phyloP scores from a whole-genome alignment of 2,329 filamentous ascomycete genomes.

The Fusarium ambrosium region DNA sequence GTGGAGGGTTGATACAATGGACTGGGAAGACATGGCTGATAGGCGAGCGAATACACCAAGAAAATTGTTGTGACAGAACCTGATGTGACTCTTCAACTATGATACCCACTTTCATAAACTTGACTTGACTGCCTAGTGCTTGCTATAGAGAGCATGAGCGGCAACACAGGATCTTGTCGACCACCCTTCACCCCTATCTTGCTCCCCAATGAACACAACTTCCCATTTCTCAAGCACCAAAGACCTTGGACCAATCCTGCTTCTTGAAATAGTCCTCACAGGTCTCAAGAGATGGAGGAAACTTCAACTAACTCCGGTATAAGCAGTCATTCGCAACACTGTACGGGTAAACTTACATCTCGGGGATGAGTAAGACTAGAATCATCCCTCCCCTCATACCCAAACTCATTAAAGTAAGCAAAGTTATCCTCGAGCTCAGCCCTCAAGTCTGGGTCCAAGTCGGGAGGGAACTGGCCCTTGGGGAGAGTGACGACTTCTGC shows the following conservation, averaged over 20 bases:
- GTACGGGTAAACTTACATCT: constrained; percentile 3
- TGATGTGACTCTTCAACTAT: no score
- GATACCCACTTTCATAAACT: background rate
- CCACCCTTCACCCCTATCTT: background rate
- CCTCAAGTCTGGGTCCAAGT: background rate
- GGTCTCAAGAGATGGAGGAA: constrained; percentile 5
- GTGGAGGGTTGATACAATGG: background rate
- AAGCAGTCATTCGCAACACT: background rate
- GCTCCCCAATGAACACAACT: background rate
- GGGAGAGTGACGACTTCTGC: background rate
- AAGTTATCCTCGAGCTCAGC: constrained; percentile 26
- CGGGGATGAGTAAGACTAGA: constrained; percentile 24
- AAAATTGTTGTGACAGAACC: background rate
- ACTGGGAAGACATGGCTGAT: background rate
- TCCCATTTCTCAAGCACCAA: constrained; percentile 7
- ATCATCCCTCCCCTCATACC: constrained; percentile 34
- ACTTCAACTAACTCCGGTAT: constrained; percentile 12
- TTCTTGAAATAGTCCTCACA: constrained; percentile 27
- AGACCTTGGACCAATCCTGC: constrained; percentile 26
- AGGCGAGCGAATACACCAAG: background rate
- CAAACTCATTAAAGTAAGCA: constrained; percentile 30
- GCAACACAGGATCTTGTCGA: background rate
- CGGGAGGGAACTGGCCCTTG: background rate
- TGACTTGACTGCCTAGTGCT: background rate
- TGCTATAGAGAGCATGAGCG: background rate